Percentiles rank a stretch among this genome's conserved stretches.
These are phyloP conservation scores for Rasamsonia emersonii DNA, from an alignment of 2,329 filamentous ascomycete genomes.

Conservation along the genomic window DNA sequence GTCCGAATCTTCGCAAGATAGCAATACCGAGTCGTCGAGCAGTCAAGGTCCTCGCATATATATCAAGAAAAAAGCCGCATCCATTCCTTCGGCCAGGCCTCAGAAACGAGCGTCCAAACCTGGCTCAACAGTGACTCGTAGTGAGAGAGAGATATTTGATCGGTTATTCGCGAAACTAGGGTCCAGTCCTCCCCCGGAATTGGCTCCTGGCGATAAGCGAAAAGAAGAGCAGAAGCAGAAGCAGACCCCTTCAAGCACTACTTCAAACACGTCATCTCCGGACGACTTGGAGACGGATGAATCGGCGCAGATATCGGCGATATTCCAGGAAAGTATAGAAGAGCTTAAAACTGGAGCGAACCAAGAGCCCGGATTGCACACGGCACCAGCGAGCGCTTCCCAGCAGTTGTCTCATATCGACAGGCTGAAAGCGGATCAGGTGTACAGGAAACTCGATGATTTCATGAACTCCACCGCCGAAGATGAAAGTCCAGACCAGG, in stretches of 20 bases:
- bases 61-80: slow-evolving; percentile 12
- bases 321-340: slow-evolving; percentile 17
- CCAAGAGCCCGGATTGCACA: not conserved
- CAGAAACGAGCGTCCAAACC: slow-evolving; percentile 1
- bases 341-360: slow-evolving; percentile 8
- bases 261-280: too few species aligned
- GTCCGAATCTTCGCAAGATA: too few species aligned
- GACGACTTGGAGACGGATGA: slow-evolving; percentile 8
- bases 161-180: slow-evolving; percentile 14
- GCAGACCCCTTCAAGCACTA: not conserved
- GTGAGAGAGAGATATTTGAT: slow-evolving; percentile 15
- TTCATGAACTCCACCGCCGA: too few species aligned
- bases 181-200: slow-evolving; percentile 1
- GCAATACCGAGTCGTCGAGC: too few species aligned
- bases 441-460: too few species aligned
- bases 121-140: slow-evolving; percentile 13
- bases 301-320: slow-evolving; percentile 16
- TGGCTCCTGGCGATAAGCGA: slow-evolving; percentile 1
- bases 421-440: too few species aligned
- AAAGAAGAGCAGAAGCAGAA: slow-evolving; percentile 3
- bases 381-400: too few species aligned
- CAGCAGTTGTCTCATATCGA: too few species aligned
- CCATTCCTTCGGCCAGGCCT: slow-evolving; percentile 4
- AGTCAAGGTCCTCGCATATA: too few species aligned
- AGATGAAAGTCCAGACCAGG: slow-evolving; percentile 7